phyloP scores from a whole-genome alignment of 1,284 basidiomycete genomes.

The Polyporus tsugae region DNA sequence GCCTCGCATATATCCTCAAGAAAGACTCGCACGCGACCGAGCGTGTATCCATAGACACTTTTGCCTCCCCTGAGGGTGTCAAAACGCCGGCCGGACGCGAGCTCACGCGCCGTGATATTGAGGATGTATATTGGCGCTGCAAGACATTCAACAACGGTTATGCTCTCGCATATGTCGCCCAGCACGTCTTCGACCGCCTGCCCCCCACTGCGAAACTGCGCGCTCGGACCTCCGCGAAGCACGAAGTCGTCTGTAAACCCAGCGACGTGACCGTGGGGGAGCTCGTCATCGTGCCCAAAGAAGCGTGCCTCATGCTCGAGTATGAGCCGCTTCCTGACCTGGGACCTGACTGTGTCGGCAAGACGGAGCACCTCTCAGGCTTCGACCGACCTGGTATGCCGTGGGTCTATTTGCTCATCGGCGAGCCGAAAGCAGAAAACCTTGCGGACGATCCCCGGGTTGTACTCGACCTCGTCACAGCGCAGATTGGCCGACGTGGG shows the following conservation, averaged over 20 bases:
- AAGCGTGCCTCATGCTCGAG: conserved; percentile 34
- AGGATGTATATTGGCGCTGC: conserved; percentile 37
- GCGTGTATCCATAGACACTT: conserved; percentile 28
- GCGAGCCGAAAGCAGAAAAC: conserved; percentile 25
- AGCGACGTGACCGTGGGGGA: conserved; percentile 31
- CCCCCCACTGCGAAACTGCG: conserved; percentile 31
- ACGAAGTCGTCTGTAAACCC: conserved; percentile 32
- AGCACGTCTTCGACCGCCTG: conserved; percentile 33
- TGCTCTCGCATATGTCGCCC: conserved; percentile 33
- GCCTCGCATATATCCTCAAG: conserved; percentile 32
- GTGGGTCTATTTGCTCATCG: conserved; percentile 35
- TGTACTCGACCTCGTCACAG: conserved; percentile 33
- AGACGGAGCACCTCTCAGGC: conserved; percentile 32
- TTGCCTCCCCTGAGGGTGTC: conserved; percentile 27
- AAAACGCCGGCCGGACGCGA: conserved; percentile 22
- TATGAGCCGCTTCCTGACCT: conserved; percentile 31
- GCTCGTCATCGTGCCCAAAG: conserved; percentile 29
- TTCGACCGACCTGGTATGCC: conserved; percentile 25
- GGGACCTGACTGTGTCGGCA: conserved; percentile 22
- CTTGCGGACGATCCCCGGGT: conserved; percentile 31
- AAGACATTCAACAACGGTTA: conserved; percentile 34
- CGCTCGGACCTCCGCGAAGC: conserved; percentile 31
- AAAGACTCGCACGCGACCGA: conserved; percentile 5
- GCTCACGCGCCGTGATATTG: conserved; percentile 32
- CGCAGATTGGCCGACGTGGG: conserved; percentile 35